A percentile compares a stretch with the other conserved stretches of the same genome.
phyloP scores from a whole-genome alignment of 768 basidiomycete genomes.

The Lentinula sp. region DNA sequence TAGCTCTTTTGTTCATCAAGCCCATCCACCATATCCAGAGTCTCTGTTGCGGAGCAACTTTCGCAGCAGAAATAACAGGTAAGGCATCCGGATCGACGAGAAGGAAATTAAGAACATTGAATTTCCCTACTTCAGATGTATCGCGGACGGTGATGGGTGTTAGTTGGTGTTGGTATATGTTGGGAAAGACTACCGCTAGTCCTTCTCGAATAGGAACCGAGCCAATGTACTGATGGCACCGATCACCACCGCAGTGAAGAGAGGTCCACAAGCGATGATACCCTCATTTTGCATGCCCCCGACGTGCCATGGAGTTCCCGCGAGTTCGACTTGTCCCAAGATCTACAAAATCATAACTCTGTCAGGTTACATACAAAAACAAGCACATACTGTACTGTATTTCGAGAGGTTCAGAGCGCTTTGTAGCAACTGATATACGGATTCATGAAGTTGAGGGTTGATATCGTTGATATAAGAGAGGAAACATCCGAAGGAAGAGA shows the following conservation, averaged over 20 bases:
- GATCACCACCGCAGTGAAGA: conserved; percentile 37
- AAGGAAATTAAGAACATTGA: conserved; percentile 37
- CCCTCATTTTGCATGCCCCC: conserved; percentile 50
- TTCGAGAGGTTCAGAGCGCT: conserved; percentile 32
- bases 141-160: conserved; percentile 35
- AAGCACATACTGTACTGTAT: conserved; percentile 31
- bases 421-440: conserved; percentile 27
- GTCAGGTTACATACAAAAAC: not conserved
- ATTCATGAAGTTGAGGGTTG: conserved; percentile 22
- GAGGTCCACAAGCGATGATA: conserved; percentile 40
- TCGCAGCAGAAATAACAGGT: conserved; percentile 33
- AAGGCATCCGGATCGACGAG: conserved; percentile 42
- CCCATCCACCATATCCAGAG: conserved; percentile 32
- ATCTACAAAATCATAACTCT: not conserved
- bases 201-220: conserved; percentile 27
- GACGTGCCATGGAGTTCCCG: conserved; percentile 39
- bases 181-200: conserved; percentile 44
- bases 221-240: conserved; percentile 44
- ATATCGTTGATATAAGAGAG: conserved; percentile 52
- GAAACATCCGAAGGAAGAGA: conserved; percentile 39
- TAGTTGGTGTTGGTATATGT: conserved; percentile 47
- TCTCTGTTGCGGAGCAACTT: conserved; percentile 46
- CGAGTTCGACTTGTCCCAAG: conserved; percentile 26
- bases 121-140: conserved; percentile 31
- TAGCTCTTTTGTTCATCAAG: conserved; percentile 29